Percentiles rank a stretch among this genome's conserved stretches.
Evolutionary conservation across 345 rosid genomes (phyloP).

Genomic region (Streptanthus diversifolius): DNA sequence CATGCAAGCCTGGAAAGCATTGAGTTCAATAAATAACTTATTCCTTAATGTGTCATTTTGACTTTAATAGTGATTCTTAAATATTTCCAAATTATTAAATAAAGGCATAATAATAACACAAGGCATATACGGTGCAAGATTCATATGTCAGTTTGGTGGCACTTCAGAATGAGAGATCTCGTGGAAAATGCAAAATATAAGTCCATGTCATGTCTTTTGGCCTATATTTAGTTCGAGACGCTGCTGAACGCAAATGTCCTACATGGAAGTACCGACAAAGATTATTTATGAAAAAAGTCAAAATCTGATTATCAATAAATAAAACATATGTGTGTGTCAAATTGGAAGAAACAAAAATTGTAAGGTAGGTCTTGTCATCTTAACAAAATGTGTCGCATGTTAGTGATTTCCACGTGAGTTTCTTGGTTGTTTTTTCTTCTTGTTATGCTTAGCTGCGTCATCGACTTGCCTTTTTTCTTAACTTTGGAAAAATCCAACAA

Average conservation of each 20-base stretch:
- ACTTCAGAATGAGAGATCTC: neutral
- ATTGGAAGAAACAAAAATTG: neutral
- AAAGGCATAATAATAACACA: neutral
- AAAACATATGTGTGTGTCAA: no score
- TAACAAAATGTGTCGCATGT: neutral
- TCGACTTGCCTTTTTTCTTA: slow-evolving; percentile 10
- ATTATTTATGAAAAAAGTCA: neutral
- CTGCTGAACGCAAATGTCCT: neutral
- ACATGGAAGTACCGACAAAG: neutral
- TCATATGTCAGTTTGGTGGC: neutral
- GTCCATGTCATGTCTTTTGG: neutral
- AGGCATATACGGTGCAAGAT: neutral
- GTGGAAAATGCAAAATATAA: neutral
- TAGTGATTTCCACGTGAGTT: slow-evolving; percentile 22
- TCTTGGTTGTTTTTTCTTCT: slow-evolving; percentile 9
- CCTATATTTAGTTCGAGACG: neutral
- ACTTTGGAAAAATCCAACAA: slow-evolving; percentile 15
- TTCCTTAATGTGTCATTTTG: no score
- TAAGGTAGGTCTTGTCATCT: neutral
- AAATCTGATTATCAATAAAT: neutral
- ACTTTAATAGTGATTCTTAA: neutral
- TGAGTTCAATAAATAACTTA: no score
- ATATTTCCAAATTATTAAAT: neutral
- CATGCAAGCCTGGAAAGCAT: slow-evolving; percentile 10
- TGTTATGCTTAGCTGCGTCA: slow-evolving; percentile 14